Base-by-base conservation (phyloP, 805 yeast species). In the Kuraishia hungarica region DNA sequence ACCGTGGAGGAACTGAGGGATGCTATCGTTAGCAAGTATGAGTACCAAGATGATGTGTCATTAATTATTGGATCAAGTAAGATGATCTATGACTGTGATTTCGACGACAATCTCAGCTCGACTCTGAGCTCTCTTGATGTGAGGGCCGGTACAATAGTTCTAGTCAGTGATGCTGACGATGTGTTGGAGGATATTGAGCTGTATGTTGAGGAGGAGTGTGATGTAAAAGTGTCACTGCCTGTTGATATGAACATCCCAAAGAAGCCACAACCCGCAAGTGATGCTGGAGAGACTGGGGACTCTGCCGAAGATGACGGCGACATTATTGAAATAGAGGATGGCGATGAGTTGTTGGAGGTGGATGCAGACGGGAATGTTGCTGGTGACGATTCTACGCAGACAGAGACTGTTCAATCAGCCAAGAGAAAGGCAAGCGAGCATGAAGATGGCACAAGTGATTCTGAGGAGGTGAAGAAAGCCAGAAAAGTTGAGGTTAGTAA, bases 131-230 rank as follows among this genome's bases (percentile, higher is more conserved):
- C 79, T 0, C 67, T 86, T 17, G 86, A 87, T 10, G 71, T 91
- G 28, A 61, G 59, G 5, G 70, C 73, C 52, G 94, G 93, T n/a
- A 78, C 83, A 21, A 74, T 85, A 21, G 47, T 94, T 17, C 78
- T 86, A 1, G 76, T 94, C 19, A 82, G 86, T 51, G 99, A 94
- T 68, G 97, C 93, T 54, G 85, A 83, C 48, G 97, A 88, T 59
- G 71, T 67, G 39, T 69, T 78, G 50, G 86, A 82, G 60, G 79
- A 82, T 49, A 72, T 86, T 46, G 93, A 89, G 61, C 73, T 90
- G 50, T 83, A 81, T 60, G 64, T 86, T 8, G 64, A 64, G 6
- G 63, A 64, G 6, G 63, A 56, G 6, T 62, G 53, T 29, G 63
- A 56, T 5, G 77, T 77, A 8, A 67, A 66, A 35, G 43, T 74